Evolutionary conservation across 2,329 filamentous ascomycete genomes (phyloP).

Genomic region (Ramularia endophylla): DNA sequence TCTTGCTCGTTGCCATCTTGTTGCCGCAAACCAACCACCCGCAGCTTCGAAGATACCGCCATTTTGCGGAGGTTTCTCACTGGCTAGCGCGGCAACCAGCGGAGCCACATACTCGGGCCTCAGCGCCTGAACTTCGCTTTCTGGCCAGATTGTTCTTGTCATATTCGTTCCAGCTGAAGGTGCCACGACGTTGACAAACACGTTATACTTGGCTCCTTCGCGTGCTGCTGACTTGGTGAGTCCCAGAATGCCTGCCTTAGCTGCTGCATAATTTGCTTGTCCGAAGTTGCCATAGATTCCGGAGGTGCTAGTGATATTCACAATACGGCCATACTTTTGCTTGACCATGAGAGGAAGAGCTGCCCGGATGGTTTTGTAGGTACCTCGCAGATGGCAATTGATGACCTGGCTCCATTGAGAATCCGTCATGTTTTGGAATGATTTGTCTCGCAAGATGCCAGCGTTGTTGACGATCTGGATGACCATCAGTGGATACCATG

Average conservation of each 20-base stretch:
- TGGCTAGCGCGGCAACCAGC: conserved; percentile 76
- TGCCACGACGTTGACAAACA: conserved; percentile 92
- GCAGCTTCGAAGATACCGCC: conserved; percentile 89
- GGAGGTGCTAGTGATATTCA: conserved; percentile 93
- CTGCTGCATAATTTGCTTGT: conserved; percentile 87
- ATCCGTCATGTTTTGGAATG: conserved; percentile 94
- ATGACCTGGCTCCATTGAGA: conserved; percentile 84
- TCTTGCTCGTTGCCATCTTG: conserved; percentile 86
- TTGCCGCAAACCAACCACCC: conserved; percentile 83
- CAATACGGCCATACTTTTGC: conserved; percentile 92
- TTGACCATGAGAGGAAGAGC: conserved; percentile 96
- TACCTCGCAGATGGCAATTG: conserved; percentile 84
- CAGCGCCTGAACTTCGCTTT: conserved; percentile 94
- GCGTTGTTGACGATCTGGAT: conserved; percentile 72
- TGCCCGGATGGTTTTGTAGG: conserved; percentile 93
- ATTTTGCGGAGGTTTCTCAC: conserved; percentile 74
- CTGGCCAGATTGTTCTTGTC: conserved; percentile 86
- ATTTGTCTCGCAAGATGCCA: conserved; percentile 93
- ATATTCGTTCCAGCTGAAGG: conserved; percentile 93
- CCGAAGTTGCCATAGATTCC: conserved; percentile 99
- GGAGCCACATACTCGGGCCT: conserved; percentile 97
- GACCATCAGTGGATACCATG: too few species aligned
- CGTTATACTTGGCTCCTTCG: conserved; percentile 70
- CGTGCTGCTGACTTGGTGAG: conserved; percentile 86
- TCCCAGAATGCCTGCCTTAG: conserved; percentile 68